Evolutionary conservation across 176 grass and related monocot species (phyloP), one percentile per base, ranked within the genome.

Genomic region (Zoysia japonica): DNA sequence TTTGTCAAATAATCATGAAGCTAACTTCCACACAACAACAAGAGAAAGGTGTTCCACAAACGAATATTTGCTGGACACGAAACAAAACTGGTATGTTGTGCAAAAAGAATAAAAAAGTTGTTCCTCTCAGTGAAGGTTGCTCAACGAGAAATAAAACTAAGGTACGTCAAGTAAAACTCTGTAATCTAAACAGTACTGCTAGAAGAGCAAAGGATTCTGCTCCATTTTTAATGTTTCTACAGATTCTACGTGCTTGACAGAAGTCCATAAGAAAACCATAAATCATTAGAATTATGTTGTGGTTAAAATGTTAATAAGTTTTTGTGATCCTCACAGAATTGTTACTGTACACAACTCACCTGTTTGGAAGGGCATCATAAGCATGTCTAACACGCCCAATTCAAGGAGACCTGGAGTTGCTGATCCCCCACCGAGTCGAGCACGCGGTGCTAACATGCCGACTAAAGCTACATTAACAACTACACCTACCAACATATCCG

Each of bases 381-480:
- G 82, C 89, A 88, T 86, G 85, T 80, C 84, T 86, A 20, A 92
- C 50, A 61, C 70, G 89, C 66, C 90, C 87, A 28, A 28, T 28
- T 28, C 28, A 67, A 94, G 83, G 69, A 97, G 61, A 74, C 91
- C 91, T 81, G 83, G 60, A 68, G 91, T 87, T 69, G 89, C 69
- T 87, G 91, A 92, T 61, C 82, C 47, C 15, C 82, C 79, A 68
- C 91, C 83, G 37, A 94, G 90, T 43, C 94, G 74, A 69, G 89
- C 94, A 88, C 94, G 92, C n/a, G 94, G 94, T 17, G 94, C 94
- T 47, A 97, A 85, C 94, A 97, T 97, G 46, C 91, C 91, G 0
- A 97, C 94, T 70, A 97, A 87, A 77, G 94, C 91, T 71, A 97
- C 87, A 76, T 97, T 97, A 75, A 94, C 94, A 83, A 92, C 91